Evolutionary conservation across 1,284 basidiomycete species (phyloP), one percentile per base, ranked within the genome.

Genomic region (Cutaneotrichosporon cavernicola): DNA sequence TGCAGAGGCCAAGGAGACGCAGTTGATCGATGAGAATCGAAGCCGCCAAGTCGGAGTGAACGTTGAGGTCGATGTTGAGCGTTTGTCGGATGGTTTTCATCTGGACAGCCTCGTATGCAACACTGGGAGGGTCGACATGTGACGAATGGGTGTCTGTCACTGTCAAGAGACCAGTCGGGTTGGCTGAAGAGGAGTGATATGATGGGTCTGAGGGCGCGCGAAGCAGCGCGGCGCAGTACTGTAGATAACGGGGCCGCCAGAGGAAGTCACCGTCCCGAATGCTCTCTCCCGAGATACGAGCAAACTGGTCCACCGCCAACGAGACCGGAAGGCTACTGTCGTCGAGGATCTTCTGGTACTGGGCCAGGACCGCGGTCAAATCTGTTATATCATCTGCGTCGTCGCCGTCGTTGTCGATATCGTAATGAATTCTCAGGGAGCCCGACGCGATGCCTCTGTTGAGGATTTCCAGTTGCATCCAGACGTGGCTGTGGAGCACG

Each of bases 221-320:
- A 0, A 78, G 60, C 1, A 77, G 59, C 7, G 76, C 75, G 4
- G 73, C 67, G 36, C 70, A 67, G 65, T 86, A 90, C 22, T 84
- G 81, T 26, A 91, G 81, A 64, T 84, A 85, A 4, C 86, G 83
- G 84, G 87, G 88, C 64, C 88, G 85, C 79, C 87, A 91, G 73
- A 89, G 82, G 49, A 89, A 79, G 13, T 16, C 84, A 81, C 65
- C 63, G 0, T 66, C 70, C 1, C 68, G 61, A 9, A 60, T 30
- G 10, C 64, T 64, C 31, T 63, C 53, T 1, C 53, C 58, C 4
- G 62, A 56, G 22, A 72, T 60, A 13, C 70, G 65, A 1, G 62
- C 58, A 43, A 69, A 76, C 59, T 76, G 73, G 6, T 61, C 40
- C 26, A 69, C 53, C 4, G 75, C 71, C 0, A 66, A 49, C 13